Evolutionary conservation across 2,329 filamentous ascomycete species (phyloP).

Genomic region (Penicillium digitatum): DNA sequence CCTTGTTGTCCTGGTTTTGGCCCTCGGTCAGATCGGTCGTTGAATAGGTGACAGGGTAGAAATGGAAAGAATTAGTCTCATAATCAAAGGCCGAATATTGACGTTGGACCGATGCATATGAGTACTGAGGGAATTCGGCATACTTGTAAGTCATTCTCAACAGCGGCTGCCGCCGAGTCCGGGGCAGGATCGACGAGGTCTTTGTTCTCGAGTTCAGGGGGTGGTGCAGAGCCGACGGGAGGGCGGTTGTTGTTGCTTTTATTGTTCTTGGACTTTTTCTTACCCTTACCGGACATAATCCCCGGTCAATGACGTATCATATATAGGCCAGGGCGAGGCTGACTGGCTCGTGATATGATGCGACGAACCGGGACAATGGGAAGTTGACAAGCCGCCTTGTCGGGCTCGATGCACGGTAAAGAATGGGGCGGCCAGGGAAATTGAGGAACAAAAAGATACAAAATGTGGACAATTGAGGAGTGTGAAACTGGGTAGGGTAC

Average conservation of each 20-base stretch:
- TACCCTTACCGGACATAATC: constrained; percentile 37
- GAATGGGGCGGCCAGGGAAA: constrained; percentile 23
- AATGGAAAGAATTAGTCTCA: constrained; percentile 36
- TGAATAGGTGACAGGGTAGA: constrained; percentile 34
- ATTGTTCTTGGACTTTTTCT: constrained; percentile 36
- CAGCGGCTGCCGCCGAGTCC: constrained; percentile 29
- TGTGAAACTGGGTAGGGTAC: constrained; percentile 14
- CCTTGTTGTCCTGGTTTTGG: constrained; percentile 38
- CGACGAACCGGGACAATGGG: constrained; percentile 24
- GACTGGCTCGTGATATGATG: constrained; percentile 22
- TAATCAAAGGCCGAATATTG: constrained; percentile 45
- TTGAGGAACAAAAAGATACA: constrained; percentile 22
- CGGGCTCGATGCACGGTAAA: constrained; percentile 25
- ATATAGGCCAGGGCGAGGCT: constrained; percentile 19
- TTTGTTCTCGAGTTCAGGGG: constrained; percentile 21
- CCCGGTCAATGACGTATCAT: constrained; percentile 32
- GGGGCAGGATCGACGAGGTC: constrained; percentile 23
- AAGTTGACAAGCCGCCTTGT: constrained; percentile 26
- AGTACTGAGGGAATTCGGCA: constrained; percentile 42
- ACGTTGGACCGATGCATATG: constrained; percentile 43
- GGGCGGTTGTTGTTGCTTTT: constrained; percentile 29
- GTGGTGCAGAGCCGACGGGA: constrained; percentile 28
- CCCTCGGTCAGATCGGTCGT: constrained; percentile 34
- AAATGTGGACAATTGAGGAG: constrained; percentile 23
- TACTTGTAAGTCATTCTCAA: constrained; percentile 44